These are phyloP conservation scores for Globisporangium nunn DNA, from an alignment of 352 stramenopile genomes.

Conservation along the genomic window DNA sequence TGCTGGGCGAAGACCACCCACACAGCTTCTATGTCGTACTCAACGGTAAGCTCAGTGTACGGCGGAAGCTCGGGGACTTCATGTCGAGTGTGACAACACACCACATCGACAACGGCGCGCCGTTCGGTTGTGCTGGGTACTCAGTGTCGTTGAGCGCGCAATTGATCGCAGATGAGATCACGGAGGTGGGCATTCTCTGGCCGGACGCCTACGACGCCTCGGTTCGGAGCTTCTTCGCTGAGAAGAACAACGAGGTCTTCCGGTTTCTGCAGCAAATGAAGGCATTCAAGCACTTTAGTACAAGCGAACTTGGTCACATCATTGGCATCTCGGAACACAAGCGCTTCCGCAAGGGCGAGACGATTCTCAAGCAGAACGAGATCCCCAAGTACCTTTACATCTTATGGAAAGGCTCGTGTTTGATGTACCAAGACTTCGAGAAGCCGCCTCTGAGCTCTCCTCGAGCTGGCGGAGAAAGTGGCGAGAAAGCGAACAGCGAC, in stretches of 20 bases:
- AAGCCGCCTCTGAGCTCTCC: constrained; percentile 27
- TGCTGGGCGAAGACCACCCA: constrained; percentile 44
- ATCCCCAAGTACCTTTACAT: constrained; percentile 42
- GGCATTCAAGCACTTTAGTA: constrained; percentile 49
- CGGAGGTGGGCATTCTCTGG: constrained; percentile 62
- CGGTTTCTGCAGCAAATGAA: constrained; percentile 61
- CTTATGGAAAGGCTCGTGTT: constrained; percentile 57
- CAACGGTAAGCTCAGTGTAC: constrained; percentile 44
- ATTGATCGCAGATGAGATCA: constrained; percentile 58
- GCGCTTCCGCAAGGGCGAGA: constrained; percentile 57
- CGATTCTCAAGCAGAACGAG: constrained; percentile 58
- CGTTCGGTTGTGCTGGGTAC: constrained; percentile 58
- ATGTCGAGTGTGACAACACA: constrained; percentile 55
- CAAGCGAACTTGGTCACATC: constrained; percentile 57
- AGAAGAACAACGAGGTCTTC: constrained; percentile 60
- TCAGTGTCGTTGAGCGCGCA: constrained; percentile 33
- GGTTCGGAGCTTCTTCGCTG: constrained; percentile 46
- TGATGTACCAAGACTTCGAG: constrained; percentile 60
- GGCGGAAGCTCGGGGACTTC: constrained; percentile 54
- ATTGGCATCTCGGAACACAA: constrained; percentile 69
- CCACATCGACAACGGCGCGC: constrained; percentile 42
- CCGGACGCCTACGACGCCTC: constrained; percentile 44
- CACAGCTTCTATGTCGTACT: constrained; percentile 68
- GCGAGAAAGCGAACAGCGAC: constrained; percentile 10
- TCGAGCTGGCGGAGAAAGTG: constrained; percentile 7